Conservation (phyloP, 345 rosid genomes). For the Eucalyptus cloeziana region DNA sequence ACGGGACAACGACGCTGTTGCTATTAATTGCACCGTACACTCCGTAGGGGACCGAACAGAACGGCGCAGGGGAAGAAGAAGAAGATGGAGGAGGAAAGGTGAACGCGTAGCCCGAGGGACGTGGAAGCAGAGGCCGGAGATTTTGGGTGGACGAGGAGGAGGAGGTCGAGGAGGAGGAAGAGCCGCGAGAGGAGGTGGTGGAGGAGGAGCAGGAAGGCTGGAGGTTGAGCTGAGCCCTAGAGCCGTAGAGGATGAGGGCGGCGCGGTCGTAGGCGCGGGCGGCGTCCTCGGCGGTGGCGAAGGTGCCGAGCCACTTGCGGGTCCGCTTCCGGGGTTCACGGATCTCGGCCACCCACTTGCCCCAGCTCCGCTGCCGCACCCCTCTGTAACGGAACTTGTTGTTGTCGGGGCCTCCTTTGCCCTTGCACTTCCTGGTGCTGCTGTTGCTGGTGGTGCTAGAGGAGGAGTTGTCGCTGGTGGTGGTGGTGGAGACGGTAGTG, state of each 20-base stretch:
- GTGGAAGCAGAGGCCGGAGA: constrained; percentile 89
- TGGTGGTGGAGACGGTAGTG: not conserved
- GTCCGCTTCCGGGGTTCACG: constrained; percentile 67
- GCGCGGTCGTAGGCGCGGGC: constrained; percentile 90
- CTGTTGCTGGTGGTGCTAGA: not conserved
- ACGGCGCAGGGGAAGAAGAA: not conserved
- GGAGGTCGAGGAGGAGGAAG: constrained; percentile 11
- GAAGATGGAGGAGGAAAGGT: not conserved
- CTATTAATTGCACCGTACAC: not conserved
- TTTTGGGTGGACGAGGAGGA: constrained; percentile 26
- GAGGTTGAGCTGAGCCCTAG: constrained; percentile 68
- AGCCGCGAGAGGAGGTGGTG: constrained; percentile 23
- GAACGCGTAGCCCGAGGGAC: constrained; percentile 38
- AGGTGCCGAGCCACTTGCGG: constrained; percentile 83
- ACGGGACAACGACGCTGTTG: not conserved
- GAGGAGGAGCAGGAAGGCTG: constrained; percentile 20
- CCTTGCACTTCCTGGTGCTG: constrained; percentile 19
- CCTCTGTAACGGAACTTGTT: constrained; percentile 40
- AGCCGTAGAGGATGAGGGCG: constrained; percentile 60
- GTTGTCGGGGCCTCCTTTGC: constrained; percentile 54
- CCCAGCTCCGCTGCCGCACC: constrained; percentile 56
- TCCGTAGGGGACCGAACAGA: not conserved
- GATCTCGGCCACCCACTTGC: constrained; percentile 65
- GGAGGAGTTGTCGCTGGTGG: not conserved
- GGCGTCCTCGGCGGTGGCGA: constrained; percentile 78